These are phyloP conservation scores for Solanum hybrid DNA, from an alignment of 305 asterid genomes.

Conservation along the genomic window DNA sequence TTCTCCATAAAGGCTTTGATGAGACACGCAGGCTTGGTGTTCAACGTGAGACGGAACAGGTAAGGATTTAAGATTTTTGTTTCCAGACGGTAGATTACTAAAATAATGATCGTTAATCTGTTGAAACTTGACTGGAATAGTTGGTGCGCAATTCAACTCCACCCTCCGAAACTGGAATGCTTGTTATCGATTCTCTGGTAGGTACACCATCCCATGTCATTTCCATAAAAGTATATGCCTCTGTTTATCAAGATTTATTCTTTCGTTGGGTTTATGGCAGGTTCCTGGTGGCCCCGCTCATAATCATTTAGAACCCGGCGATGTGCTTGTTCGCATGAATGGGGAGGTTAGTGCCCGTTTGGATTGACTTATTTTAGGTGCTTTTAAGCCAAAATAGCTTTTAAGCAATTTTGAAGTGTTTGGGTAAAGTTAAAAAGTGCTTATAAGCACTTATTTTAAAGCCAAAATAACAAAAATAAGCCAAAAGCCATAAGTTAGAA, in stretches of 20 bases:
- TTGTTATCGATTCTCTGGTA: slow-evolving; percentile 97
- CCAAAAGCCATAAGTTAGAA: no score
- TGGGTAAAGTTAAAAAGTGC: no score
- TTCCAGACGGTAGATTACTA: not conserved
- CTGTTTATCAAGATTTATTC: not conserved
- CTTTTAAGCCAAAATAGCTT: no score
- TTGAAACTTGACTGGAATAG: slow-evolving; percentile 30
- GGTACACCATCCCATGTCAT: slow-evolving; percentile 22
- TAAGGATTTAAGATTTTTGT: slow-evolving; percentile 5
- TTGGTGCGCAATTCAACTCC: slow-evolving; percentile 91
- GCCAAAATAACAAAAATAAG: no score
- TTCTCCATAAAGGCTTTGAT: slow-evolving; percentile 95
- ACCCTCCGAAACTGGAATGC: slow-evolving; percentile 94
- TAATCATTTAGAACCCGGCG: slow-evolving; percentile 93
- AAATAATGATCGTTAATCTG: not conserved
- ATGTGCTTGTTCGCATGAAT: slow-evolving; percentile 82
- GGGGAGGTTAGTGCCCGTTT: slow-evolving; percentile 55
- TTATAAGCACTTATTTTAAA: no score
- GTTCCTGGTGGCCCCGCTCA: slow-evolving; percentile 98
- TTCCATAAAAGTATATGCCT: not conserved
- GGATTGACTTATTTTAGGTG: no score
- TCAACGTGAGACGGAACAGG: slow-evolving; percentile 87
- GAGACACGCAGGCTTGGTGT: slow-evolving; percentile 98
- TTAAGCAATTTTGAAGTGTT: no score
- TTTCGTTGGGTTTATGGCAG: slow-evolving; percentile 30